phyloP scores from a whole-genome alignment of 2,329 filamentous ascomycete species.

The Penicillium sp. region DNA sequence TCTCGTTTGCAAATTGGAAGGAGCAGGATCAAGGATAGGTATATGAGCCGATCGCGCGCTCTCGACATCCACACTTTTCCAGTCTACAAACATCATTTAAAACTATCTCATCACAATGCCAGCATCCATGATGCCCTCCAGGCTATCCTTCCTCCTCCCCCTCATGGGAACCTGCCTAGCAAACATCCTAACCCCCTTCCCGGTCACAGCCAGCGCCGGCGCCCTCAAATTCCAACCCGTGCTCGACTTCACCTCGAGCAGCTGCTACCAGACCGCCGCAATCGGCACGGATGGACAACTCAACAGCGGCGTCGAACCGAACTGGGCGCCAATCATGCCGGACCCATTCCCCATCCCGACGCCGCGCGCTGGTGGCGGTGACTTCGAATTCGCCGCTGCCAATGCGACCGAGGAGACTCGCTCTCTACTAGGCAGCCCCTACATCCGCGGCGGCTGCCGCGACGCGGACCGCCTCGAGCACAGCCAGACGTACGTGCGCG shows the following conservation, averaged over 20 bases:
- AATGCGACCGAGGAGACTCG: too few species aligned
- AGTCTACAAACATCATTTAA: neutral
- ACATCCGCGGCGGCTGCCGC: too few species aligned
- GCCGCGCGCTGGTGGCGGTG: too few species aligned
- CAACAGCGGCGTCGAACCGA: neutral
- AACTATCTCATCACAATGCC: neutral
- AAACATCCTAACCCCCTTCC: neutral
- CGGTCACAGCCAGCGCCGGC: neutral
- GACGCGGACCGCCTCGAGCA: constrained; percentile 7
- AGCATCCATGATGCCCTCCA: too few species aligned
- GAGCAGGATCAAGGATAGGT: too few species aligned
- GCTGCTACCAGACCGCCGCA: constrained; percentile 15
- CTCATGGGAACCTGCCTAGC: neutral
- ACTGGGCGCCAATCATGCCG: too few species aligned
- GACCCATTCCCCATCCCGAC: neutral
- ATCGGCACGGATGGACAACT: constrained; percentile 7
- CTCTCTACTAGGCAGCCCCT: too few species aligned
- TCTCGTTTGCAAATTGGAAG: too few species aligned
- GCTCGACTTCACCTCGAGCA: constrained; percentile 14
- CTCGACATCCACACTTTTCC: neutral
- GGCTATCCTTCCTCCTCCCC: neutral
- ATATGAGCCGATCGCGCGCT: too few species aligned
- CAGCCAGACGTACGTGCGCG: constrained; percentile 17
- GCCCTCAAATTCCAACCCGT: constrained; percentile 15
- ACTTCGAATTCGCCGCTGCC: too few species aligned